These are phyloP conservation scores for Hirschioporus abietinus DNA, from an alignment of 768 basidiomycete genomes.

Conservation along the genomic window DNA sequence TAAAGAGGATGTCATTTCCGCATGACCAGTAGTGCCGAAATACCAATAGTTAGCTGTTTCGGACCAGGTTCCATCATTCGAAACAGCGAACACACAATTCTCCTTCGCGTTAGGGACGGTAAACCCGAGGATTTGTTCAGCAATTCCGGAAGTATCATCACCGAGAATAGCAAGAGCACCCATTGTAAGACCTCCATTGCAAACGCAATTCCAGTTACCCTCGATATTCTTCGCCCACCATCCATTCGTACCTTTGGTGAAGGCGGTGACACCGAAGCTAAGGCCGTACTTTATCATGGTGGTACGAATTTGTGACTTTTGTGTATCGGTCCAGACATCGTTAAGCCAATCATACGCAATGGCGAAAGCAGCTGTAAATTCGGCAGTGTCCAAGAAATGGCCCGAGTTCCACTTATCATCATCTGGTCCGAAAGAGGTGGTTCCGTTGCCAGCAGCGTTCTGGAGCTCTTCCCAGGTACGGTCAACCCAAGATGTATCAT, in stretches of 20 bases:
- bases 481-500: slow-evolving; percentile 89
- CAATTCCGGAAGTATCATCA: slow-evolving; percentile 73
- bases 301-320: slow-evolving; percentile 60
- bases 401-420: slow-evolving; percentile 73
- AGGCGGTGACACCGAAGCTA: slow-evolving; percentile 52
- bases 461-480: slow-evolving; percentile 78
- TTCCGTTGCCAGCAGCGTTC: slow-evolving; percentile 74
- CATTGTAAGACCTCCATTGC: slow-evolving; percentile 85
- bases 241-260: slow-evolving; percentile 29
- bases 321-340: slow-evolving; percentile 70
- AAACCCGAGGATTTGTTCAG: slow-evolving; percentile 56
- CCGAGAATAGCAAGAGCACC: slow-evolving; percentile 86
- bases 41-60: slow-evolving; percentile 97
- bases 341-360: slow-evolving; percentile 98
- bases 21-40: slow-evolving; percentile 87
- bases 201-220: slow-evolving; percentile 99
- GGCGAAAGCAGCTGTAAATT: slow-evolving; percentile 84
- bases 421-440: slow-evolving; percentile 57
- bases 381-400: slow-evolving; percentile 92
- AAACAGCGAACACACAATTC: slow-evolving; percentile 65
- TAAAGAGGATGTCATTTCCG: slow-evolving; percentile 83
- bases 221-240: slow-evolving; percentile 59
- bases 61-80: slow-evolving; percentile 81
- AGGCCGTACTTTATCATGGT: slow-evolving; percentile 81
- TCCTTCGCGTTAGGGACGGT: slow-evolving; percentile 69